Evolutionary conservation across 208 protist species (phyloP).

Genomic region (Phytomonas serpens): DNA sequence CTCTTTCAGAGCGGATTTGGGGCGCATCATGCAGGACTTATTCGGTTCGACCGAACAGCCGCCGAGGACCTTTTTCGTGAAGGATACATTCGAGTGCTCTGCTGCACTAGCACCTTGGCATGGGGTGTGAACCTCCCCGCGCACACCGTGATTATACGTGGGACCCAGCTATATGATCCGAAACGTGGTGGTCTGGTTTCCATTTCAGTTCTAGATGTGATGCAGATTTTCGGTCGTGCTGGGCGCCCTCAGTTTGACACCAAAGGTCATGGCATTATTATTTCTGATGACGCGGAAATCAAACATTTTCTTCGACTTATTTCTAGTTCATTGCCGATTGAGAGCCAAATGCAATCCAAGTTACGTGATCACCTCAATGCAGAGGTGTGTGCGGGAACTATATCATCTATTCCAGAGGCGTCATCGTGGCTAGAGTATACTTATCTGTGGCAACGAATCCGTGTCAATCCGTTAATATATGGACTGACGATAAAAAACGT

Average conservation of each 20-base stretch:
- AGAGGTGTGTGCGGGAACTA: constrained; percentile 96
- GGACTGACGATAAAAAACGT: constrained; percentile 91
- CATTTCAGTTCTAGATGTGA: constrained; percentile 98
- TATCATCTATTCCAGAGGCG: constrained; percentile 94
- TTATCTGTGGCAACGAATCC: constrained; percentile 97
- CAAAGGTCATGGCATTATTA: constrained; percentile 96
- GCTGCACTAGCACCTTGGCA: constrained; percentile 98
- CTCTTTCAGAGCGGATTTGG: constrained; percentile 91
- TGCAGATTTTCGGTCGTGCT: constrained; percentile 99
- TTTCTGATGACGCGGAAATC: constrained; percentile 96
- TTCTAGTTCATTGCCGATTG: constrained; percentile 94
- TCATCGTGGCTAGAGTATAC: constrained; percentile 96
- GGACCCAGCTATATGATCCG: constrained; percentile 92
- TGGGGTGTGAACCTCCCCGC: constrained; percentile 99
- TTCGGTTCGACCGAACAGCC: constrained; percentile 92
- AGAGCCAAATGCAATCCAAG: constrained; percentile 89
- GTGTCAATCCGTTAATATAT: constrained; percentile 95
- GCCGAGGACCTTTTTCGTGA: constrained; percentile 94
- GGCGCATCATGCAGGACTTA: constrained; percentile 96
- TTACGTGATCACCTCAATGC: constrained; percentile 98
- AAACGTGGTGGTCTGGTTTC: constrained; percentile 94
- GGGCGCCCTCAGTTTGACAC: constrained; percentile 98
- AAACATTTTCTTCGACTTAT: constrained; percentile 94
- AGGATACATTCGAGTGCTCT: constrained; percentile 92
- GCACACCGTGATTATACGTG: constrained; percentile 99